Evolutionary conservation across 2,329 filamentous ascomycete species (phyloP).

Genomic region (Sporothrix euskadiensis): DNA sequence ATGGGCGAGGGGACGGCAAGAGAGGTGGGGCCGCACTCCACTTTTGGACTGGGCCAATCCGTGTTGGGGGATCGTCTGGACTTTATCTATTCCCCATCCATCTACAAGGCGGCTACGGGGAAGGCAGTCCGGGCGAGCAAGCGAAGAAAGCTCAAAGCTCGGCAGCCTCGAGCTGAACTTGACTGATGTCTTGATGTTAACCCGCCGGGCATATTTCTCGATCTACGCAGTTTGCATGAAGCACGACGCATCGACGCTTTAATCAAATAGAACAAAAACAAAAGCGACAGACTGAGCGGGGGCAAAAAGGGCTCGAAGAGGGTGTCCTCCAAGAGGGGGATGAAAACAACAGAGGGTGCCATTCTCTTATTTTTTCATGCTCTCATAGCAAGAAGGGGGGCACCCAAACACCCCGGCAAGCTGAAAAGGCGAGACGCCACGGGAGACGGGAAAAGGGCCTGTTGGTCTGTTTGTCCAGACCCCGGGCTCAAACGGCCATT

Average conservation of each 20-base stretch:
- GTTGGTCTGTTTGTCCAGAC: neutral
- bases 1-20: constrained; percentile 14
- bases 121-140: neutral
- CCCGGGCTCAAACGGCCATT: constrained; percentile 4
- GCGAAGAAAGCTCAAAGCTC: neutral
- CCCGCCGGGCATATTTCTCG: neutral
- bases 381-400: neutral
- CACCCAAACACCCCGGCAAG: neutral
- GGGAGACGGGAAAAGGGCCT: neutral
- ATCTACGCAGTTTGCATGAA: neutral
- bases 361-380: neutral
- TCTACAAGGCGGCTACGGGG: neutral
- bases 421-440: neutral
- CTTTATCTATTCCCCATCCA: constrained; percentile 1
- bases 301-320: neutral
- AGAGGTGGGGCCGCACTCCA: constrained; percentile 18
- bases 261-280: neutral
- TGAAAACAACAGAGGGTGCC: neutral
- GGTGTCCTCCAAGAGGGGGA: neutral
- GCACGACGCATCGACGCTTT: neutral
- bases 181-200: neutral
- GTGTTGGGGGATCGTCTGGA: constrained; percentile 15
- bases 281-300: neutral
- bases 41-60: constrained; percentile 12
- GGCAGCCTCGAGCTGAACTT: neutral